phyloP scores from a whole-genome alignment of 83 land plant genomes.

The Diphasiastrum complanatum region DNA sequence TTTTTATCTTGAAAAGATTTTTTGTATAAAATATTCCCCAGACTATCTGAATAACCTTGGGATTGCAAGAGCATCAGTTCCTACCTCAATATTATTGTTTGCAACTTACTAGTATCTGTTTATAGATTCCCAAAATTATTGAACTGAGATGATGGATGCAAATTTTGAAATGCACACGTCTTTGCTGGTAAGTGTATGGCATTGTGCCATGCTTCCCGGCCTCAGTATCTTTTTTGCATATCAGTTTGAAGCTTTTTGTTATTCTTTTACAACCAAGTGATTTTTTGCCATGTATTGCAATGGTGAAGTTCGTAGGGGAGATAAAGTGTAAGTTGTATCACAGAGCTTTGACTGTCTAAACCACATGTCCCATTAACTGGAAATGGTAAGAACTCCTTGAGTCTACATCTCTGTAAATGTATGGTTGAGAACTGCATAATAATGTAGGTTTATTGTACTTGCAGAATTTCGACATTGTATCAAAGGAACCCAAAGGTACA shows the following conservation, averaged over 20 bases:
- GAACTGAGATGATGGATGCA: too few species aligned
- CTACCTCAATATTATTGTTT: too few species aligned
- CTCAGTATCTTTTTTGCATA: too few species aligned
- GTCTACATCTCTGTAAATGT: not conserved
- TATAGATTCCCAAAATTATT: too few species aligned
- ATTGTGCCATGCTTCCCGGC: too few species aligned
- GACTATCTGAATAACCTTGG: not conserved
- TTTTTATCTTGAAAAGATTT: not conserved
- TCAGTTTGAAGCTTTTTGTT: too few species aligned
- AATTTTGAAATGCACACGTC: too few species aligned
- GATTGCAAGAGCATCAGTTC: not conserved
- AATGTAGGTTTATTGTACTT: not conserved
- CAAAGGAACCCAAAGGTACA: conserved; percentile 46
- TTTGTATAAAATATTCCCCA: not conserved
- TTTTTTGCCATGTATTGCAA: too few species aligned
- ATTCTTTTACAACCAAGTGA: too few species aligned
- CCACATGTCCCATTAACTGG: not conserved
- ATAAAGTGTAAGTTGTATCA: not conserved
- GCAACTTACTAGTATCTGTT: too few species aligned
- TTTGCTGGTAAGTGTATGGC: too few species aligned
- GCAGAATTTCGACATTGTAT: conserved; percentile 45
- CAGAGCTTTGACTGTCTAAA: not conserved
- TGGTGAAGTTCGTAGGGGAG: too few species aligned
- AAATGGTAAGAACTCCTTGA: not conserved
- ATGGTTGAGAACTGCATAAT: not conserved